Conservation (phyloP, 176 grass and related monocot species). For the Ampelocalamus luodianensis region DNA sequence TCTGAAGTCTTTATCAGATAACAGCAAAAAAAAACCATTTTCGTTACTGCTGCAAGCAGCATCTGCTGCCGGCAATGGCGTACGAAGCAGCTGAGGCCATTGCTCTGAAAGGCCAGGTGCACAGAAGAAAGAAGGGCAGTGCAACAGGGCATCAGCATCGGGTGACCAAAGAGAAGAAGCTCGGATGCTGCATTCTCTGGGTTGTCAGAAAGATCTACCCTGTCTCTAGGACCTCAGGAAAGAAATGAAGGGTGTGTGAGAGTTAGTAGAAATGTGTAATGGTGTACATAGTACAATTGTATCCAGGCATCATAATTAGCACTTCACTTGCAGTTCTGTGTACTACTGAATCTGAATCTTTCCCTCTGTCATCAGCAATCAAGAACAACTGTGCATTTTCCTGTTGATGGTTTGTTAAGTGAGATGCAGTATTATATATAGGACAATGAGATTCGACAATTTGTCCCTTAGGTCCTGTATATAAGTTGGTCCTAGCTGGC, state of each 20-base stretch:
- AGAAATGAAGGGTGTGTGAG: background rate
- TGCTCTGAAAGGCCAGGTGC: conserved; percentile 1
- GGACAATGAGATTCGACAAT: too few species aligned
- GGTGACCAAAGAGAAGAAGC: background rate
- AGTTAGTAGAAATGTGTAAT: background rate
- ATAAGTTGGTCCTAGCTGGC: background rate
- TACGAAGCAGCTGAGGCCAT: conserved; percentile 39
- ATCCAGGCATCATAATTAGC: background rate
- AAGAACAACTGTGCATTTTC: background rate
- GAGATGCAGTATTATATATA: background rate
- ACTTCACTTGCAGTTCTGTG: background rate
- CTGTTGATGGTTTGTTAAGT: background rate
- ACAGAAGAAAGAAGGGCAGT: background rate
- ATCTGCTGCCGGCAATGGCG: conserved; percentile 4
- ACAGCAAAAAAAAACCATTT: background rate
- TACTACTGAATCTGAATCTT: background rate
- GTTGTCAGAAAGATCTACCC: background rate
- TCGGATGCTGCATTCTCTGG: background rate
- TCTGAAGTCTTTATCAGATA: background rate
- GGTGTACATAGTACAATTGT: background rate
- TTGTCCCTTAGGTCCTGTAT: background rate
- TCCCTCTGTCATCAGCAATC: background rate
- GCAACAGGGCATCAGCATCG: background rate
- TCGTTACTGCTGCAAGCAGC: background rate
- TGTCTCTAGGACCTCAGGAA: background rate